phyloP scores from a whole-genome alignment of 2,329 filamentous ascomycete species.

The Talaromyces rugulosus region DNA sequence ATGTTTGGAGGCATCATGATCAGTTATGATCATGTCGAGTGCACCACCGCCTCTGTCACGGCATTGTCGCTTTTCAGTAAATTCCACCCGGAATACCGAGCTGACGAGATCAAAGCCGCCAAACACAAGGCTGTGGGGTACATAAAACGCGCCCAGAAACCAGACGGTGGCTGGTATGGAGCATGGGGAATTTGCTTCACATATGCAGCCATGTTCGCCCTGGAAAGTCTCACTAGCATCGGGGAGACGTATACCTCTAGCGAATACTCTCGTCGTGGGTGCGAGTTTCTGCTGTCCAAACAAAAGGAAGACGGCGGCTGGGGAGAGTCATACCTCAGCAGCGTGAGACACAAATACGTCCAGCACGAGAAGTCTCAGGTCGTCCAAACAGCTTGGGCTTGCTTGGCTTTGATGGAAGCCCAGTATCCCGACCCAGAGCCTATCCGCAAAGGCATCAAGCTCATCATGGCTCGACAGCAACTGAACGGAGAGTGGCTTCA shows the following conservation, averaged over 20 bases:
- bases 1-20: constrained; percentile 98
- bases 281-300: constrained; percentile 78
- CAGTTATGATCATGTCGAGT: constrained; percentile 97
- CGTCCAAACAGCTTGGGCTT: constrained; percentile 90
- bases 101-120: constrained; percentile 68
- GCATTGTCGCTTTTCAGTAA: constrained; percentile 77
- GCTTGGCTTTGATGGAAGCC: constrained; percentile 77
- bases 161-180: constrained; percentile 94
- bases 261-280: constrained; percentile 66
- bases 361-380: constrained; percentile 81
- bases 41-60: constrained; percentile 90
- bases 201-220: constrained; percentile 92
- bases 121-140: constrained; percentile 71
- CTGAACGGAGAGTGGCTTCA: constrained; percentile 90
- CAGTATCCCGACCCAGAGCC: constrained; percentile 71
- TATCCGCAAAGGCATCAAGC: constrained; percentile 67
- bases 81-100: constrained; percentile 75
- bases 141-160: constrained; percentile 72
- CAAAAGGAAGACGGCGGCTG: constrained; percentile 89
- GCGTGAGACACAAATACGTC: constrained; percentile 69
- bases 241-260: constrained; percentile 79
- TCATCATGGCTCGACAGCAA: constrained; percentile 83
- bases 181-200: constrained; percentile 98
- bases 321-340: constrained; percentile 90
- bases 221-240: constrained; percentile 76